Conservation (phyloP, 495 filamentous ascomycete species). For the Penicillium manginii region DNA sequence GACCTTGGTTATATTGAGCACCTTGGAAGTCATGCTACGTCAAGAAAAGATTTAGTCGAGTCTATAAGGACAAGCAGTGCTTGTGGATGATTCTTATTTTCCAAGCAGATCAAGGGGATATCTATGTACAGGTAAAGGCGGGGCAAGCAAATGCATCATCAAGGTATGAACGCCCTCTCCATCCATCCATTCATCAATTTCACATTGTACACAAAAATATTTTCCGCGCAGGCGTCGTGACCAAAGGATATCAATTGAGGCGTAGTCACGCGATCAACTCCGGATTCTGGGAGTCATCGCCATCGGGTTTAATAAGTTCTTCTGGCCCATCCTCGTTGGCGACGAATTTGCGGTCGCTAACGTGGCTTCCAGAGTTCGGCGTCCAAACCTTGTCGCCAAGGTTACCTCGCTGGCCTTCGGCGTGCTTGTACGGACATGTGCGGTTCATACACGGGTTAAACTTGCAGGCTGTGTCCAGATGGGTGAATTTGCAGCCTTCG, state of each 20-base stretch:
- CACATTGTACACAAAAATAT: slow-evolving; percentile 37
- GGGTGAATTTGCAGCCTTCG: slow-evolving; percentile 87
- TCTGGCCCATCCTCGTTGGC: slow-evolving; percentile 67
- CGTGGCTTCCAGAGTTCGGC: slow-evolving; percentile 62
- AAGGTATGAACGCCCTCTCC: slow-evolving; percentile 40
- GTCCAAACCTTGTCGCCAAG: slow-evolving; percentile 94
- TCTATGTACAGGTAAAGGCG: slow-evolving; percentile 32
- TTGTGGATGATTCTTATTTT: slow-evolving; percentile 15
- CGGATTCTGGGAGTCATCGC: slow-evolving; percentile 36
- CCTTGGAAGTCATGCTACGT: not conserved
- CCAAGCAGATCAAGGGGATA: slow-evolving; percentile 22
- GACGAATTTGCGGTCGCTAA: slow-evolving; percentile 93
- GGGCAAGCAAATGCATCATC: slow-evolving; percentile 36
- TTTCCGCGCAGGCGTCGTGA: not conserved
- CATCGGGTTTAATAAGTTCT: slow-evolving; percentile 77
- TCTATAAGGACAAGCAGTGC: not conserved
- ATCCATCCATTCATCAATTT: slow-evolving; percentile 30
- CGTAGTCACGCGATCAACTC: slow-evolving; percentile 45
- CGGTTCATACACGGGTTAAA: slow-evolving; percentile 90
- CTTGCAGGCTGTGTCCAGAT: slow-evolving; percentile 80
- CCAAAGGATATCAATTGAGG: slow-evolving; percentile 17
- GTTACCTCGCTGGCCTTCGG: slow-evolving; percentile 79
- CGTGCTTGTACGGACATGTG: slow-evolving; percentile 85
- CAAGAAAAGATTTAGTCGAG: not conserved
- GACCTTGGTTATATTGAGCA: slow-evolving; percentile 5